phyloP scores from a whole-genome alignment of 2,329 filamentous ascomycete genomes.

The Hypoxylon sp. region DNA sequence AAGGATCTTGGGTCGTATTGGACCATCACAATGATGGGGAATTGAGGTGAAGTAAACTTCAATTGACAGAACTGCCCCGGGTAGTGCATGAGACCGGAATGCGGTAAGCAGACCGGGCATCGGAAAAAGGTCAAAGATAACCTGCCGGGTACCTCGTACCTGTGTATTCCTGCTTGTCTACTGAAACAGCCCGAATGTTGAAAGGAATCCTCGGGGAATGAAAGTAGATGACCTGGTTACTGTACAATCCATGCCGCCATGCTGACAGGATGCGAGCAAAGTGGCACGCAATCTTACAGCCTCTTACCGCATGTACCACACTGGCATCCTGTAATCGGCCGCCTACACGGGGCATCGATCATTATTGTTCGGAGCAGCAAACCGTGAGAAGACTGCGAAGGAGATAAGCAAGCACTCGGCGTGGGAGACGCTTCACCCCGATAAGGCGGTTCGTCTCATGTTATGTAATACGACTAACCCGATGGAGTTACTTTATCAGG shows the following conservation, averaged over 20 bases:
- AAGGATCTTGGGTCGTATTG: constrained; percentile 26
- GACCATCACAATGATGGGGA: constrained; percentile 23
- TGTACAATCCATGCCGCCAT: constrained; percentile 20
- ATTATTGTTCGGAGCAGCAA: constrained; percentile 19
- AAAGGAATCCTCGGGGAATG: constrained; percentile 15
- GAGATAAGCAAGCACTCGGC: constrained; percentile 15
- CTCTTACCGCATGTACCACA: constrained; percentile 24
- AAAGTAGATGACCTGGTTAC: constrained; percentile 21
- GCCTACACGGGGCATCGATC: constrained; percentile 27
- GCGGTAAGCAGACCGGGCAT: constrained; percentile 23
- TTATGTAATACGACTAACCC: constrained; percentile 32
- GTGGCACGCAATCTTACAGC: constrained; percentile 34
- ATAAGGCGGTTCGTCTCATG: constrained; percentile 18
- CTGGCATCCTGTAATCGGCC: constrained; percentile 16
- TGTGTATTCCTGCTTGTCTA: background rate
- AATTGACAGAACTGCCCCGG: constrained; percentile 31
- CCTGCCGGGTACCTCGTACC: constrained; percentile 7
- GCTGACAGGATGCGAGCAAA: constrained; percentile 36
- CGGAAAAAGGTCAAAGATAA: constrained; percentile 28
- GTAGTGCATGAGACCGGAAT: constrained; percentile 19
- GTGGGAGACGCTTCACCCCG: constrained; percentile 22
- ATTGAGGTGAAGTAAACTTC: constrained; percentile 21
- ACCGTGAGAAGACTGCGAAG: constrained; percentile 1
- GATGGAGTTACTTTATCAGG: constrained; percentile 42
- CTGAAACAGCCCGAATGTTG: constrained; percentile 5